Evolutionary conservation across 768 basidiomycete species (phyloP), one percentile per base, ranked within the genome.

Genomic region (Collybiopsis confluens): DNA sequence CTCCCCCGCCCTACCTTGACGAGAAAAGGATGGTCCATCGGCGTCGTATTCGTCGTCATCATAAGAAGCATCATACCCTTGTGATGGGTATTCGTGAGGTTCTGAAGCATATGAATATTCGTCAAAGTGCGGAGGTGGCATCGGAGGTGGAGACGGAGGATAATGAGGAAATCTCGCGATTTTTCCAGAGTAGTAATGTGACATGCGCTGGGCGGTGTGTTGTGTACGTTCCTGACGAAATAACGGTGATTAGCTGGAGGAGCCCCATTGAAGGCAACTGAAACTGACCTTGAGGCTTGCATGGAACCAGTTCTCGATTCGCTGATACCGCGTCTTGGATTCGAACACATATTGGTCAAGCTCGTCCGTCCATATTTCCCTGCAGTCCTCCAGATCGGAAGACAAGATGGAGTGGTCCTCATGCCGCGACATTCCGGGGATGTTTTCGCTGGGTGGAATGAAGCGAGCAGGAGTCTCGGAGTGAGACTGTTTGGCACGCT

Each of bases 361-460:
- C 62, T 88, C 89, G 23, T 72, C 76, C 41, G 73, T 69, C 91
- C 91, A 92, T 15, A 92, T 64, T 55, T 91, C 90, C 59, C 80
- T 78, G 58, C 84, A 90, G 55, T 91, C 90, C 26, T 90, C 89
- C 57, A 92, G 71, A 73, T 92, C 90, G 20, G 90, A 91, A 16
- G 89, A 88, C 10, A 71, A 68, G 11, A 80, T 70, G 36, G 70
- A 68, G 27, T 76, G 77, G 28, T 82, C 79, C 52, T 76, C 74
- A 5, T 58, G 58, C 47, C 56, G 59, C 62, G 70, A 41, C 23
- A 18, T 20, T 18, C 43, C 47, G 9, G 51, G 35, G 27, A 66
- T 67, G 24, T 59, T 45, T 28, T 55, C 58, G 7, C 66, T 66
- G 21, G 62, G 36, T 28, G 64, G 57, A 15, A 65, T 13, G 58